These are phyloP conservation scores for Tribonema minus DNA, from an alignment of 108 stramenopile species.

Conservation along the genomic window DNA sequence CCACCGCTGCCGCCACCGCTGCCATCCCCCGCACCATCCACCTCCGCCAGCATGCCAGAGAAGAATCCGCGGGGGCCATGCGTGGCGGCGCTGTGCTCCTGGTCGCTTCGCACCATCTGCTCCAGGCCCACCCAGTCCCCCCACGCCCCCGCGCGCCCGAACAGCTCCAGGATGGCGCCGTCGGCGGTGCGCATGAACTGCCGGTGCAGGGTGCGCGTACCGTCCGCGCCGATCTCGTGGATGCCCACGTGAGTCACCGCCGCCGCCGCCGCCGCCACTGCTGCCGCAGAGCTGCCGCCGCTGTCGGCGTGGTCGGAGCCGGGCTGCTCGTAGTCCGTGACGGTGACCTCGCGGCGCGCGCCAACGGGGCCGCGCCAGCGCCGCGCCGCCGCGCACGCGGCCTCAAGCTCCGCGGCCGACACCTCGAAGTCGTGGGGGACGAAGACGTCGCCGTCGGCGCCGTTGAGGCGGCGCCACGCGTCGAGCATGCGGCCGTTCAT, in stretches of 20 bases:
- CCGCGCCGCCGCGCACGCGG: constrained; percentile 13
- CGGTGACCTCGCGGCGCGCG: constrained; percentile 26
- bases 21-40: not conserved
- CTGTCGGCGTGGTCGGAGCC: constrained; percentile 20
- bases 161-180: constrained; percentile 55
- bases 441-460: constrained; percentile 38
- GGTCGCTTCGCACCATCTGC: not conserved
- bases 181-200: constrained; percentile 53
- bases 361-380: constrained; percentile 42
- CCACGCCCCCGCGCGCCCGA: not conserved
- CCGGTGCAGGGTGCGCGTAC: constrained; percentile 35
- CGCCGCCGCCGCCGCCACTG: not conserved
- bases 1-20: not conserved
- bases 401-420: constrained; percentile 41
- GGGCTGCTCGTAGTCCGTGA: constrained; percentile 10
- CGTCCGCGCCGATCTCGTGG: constrained; percentile 28
- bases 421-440: constrained; percentile 56
- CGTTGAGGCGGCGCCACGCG: constrained; percentile 51
- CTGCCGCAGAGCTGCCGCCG: not conserved
- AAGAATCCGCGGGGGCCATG: not conserved
- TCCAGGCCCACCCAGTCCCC: not conserved
- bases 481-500: constrained; percentile 64
- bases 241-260: constrained; percentile 52
- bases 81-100: not conserved
- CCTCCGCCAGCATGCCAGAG: not conserved